Evolutionary conservation across 2,329 filamentous ascomycete genomes (phyloP), one percentile per base, ranked within the genome.

Genomic region (Penicillium thymicola): DNA sequence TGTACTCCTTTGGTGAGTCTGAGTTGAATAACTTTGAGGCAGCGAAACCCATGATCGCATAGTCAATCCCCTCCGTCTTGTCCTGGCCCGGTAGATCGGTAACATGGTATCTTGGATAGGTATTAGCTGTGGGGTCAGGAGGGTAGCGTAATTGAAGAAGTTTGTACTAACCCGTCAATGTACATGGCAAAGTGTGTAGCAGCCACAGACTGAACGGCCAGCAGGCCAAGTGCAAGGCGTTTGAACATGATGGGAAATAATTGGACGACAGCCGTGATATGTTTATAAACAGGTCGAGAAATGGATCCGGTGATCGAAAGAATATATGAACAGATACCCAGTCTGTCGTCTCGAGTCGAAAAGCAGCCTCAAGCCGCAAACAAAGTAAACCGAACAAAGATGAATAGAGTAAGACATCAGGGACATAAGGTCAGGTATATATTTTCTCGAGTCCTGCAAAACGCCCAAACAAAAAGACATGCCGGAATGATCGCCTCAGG

Each of bases 11-110:
- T 0, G 75, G 61, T 0, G 72, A 75, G 46, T 77, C 71, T 13
- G 73, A 74, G 58, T 78, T 79, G 69, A 85, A 85, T 9, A 76
- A 65, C 2, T 75, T 73, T 0, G 81, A 81, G 49, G 74, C 74
- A 48, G 83, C 82, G 59, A 85, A 85, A 2, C 78, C 76, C 59
- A 83, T 81, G 57, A 82, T 78, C 30, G 83, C 82, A 62, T 85
- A 78, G 25, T 79, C 84, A 60, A 85, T 76, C 27, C 77, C 72
- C 2, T 72, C 63, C 0, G 78, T 79, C 25, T 69, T 55, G 16
- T 70, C 51, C 8, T 52, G 55, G 10, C 64, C 58, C 0, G 73
- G 79, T 0, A 79, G 67, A 13, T 62, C 67, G 3, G 59, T 57
- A 1, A 61, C 73, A 57, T 82, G 78, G 54, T 70, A 81, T 67